These are phyloP conservation scores for Fusarium chlamydosporum DNA, from an alignment of 2,329 filamentous ascomycete genomes.

Conservation along the genomic window DNA sequence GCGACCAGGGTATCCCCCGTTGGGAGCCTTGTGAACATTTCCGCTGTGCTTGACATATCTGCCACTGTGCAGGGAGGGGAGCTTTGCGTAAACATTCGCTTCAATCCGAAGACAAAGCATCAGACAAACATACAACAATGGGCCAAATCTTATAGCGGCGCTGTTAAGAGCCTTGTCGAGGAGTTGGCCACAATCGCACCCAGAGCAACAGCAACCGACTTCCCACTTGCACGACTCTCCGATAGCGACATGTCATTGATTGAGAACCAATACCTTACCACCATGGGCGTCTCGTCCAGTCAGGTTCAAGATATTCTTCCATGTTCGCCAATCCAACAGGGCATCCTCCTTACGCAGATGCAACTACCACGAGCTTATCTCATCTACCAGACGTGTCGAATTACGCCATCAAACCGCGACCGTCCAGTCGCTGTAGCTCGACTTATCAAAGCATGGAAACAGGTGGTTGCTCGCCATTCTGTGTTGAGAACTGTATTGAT, in stretches of 20 bases:
- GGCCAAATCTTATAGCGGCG: neutral
- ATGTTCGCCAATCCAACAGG: constrained; percentile 7
- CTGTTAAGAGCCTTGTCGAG: neutral
- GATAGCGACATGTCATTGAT: constrained; percentile 4
- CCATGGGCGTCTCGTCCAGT: neutral
- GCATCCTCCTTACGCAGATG: constrained; percentile 4
- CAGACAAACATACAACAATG: neutral
- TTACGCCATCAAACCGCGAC: neutral
- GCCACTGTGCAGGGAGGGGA: constrained; percentile 1
- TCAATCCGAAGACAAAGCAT: constrained; percentile 1
- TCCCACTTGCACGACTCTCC: constrained; percentile 6
- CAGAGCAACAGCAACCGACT: constrained; percentile 5
- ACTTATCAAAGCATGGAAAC: constrained; percentile 3
- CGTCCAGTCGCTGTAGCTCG: neutral
- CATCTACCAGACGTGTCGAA: constrained; percentile 4
- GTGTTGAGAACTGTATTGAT: neutral
- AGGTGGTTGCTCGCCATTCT: neutral
- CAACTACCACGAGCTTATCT: neutral
- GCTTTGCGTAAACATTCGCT: constrained; percentile 1
- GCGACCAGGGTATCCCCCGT: neutral
- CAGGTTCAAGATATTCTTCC: constrained; percentile 7
- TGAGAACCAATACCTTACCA: constrained; percentile 1
- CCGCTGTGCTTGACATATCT: constrained; percentile 5
- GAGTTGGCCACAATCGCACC: constrained; percentile 1
- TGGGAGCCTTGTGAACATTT: constrained; percentile 1